A percentile compares a stretch with the other conserved stretches of the same genome.
Conservation (phyloP, 2,329 filamentous ascomycete genomes). For the Stagonosporopsis chrysanthemi region DNA sequence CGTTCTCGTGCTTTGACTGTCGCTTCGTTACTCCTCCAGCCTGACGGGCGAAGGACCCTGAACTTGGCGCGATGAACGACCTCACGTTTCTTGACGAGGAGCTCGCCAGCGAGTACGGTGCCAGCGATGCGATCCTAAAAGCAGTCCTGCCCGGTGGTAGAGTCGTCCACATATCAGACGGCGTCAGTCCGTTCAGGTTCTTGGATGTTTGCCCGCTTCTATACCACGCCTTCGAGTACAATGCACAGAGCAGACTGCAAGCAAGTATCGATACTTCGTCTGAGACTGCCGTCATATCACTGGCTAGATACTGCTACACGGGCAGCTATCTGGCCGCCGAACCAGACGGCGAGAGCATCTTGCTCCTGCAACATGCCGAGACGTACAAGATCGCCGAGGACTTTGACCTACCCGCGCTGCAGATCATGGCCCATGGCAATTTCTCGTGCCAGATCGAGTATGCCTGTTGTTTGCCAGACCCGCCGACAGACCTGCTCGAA, state of each 20-base stretch:
- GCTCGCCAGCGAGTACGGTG: slow-evolving; percentile 12
- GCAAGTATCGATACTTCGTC: slow-evolving; percentile 51
- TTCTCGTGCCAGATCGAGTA: slow-evolving; percentile 51
- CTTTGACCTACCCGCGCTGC: slow-evolving; percentile 52
- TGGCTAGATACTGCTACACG: slow-evolving; percentile 54
- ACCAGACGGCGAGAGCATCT: slow-evolving; percentile 31
- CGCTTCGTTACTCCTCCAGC: slow-evolving; percentile 7
- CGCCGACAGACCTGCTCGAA: slow-evolving; percentile 51
- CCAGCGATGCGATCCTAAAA: slow-evolving; percentile 40
- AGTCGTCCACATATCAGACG: slow-evolving; percentile 42
- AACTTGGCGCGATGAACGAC: slow-evolving; percentile 29
- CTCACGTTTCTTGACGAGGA: slow-evolving; percentile 32
- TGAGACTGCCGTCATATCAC: slow-evolving; percentile 40
- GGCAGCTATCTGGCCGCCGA: slow-evolving; percentile 45
- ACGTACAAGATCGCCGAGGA: slow-evolving; percentile 52
- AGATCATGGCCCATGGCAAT: slow-evolving; percentile 49
- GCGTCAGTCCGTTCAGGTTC: slow-evolving; percentile 44
- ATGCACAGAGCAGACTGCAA: slow-evolving; percentile 36
- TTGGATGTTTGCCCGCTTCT: slow-evolving; percentile 50
- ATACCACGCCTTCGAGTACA: slow-evolving; percentile 51
- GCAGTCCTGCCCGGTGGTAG: slow-evolving; percentile 43
- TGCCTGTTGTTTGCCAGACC: slow-evolving; percentile 47
- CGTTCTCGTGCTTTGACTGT: neutral
- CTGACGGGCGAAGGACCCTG: slow-evolving; percentile 7
- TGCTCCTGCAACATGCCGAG: slow-evolving; percentile 52